A percentile compares a stretch with the other conserved stretches of the same genome.
phyloP scores from a whole-genome alignment of 345 rosid species.

The Anastatica hierochuntica region DNA sequence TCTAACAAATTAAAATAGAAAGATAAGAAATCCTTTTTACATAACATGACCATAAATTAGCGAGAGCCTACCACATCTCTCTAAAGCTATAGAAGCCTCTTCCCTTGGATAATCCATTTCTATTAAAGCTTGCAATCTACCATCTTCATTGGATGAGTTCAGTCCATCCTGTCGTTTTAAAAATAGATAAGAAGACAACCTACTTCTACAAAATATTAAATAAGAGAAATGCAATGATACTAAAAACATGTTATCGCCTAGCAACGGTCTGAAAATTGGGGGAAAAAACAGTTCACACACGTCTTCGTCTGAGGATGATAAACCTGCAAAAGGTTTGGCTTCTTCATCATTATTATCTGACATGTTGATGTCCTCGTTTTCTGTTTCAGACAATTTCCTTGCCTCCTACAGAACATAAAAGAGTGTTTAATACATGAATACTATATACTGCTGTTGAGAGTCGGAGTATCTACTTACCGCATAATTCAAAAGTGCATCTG shows the following conservation, averaged over 20 bases:
- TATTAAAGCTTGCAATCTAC: not conserved
- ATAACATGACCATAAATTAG: too few relatives aligned
- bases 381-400: not conserved
- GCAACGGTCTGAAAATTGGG: not conserved
- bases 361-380: not conserved
- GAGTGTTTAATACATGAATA: not conserved
- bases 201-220: too few relatives aligned
- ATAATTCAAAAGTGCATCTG: not conserved
- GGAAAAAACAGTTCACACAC: not conserved
- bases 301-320: constrained; percentile 6
- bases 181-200: not conserved
- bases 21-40: not conserved
- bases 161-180: not conserved
- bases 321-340: too few relatives aligned
- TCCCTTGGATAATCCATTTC: constrained; percentile 3
- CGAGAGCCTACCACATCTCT: constrained; percentile 18
- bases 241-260: not conserved
- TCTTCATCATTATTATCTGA: not conserved
- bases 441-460: not conserved
- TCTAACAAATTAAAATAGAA: not conserved
- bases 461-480: not conserved
- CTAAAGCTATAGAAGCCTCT: constrained; percentile 9
- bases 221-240: not conserved
- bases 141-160: not conserved
- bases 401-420: constrained; percentile 6